Evolutionary conservation across 2,329 filamentous ascomycete genomes (phyloP).

Genomic region (Aspergillus flavus): DNA sequence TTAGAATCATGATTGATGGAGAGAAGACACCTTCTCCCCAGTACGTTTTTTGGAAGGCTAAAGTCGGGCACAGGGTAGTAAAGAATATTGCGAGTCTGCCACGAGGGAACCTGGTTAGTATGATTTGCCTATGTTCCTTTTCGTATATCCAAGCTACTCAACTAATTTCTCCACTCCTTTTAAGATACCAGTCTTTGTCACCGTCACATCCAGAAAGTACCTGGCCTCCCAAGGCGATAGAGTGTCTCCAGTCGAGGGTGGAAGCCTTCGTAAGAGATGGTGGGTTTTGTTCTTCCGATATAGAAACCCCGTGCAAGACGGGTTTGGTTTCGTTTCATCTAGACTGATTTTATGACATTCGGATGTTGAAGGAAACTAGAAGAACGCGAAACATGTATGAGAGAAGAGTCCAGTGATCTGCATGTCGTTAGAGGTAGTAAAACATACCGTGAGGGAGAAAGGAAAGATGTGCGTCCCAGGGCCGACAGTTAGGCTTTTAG

Average conservation of each 20-base stretch:
- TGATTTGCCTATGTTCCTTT: background rate
- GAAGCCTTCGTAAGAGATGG: constrained; percentile 17
- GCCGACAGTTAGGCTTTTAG: background rate
- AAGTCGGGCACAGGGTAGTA: background rate
- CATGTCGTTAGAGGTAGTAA: background rate
- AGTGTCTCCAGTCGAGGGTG: constrained; percentile 13
- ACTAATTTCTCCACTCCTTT: constrained; percentile 10
- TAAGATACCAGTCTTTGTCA: constrained; percentile 9
- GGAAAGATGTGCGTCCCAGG: constrained; percentile 8
- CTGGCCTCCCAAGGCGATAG: constrained; percentile 11
- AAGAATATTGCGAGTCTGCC: background rate
- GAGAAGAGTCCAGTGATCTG: background rate
- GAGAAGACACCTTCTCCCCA: background rate
- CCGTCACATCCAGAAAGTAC: constrained; percentile 13
- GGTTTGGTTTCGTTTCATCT: background rate
- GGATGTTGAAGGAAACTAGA: constrained; percentile 18
- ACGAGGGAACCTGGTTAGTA: background rate
- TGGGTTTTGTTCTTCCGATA: background rate
- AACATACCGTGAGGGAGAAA: constrained; percentile 16
- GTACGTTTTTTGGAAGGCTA: background rate
- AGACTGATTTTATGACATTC: constrained; percentile 15
- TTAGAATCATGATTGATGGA: background rate
- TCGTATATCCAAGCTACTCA: constrained; percentile 7
- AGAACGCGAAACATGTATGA: background rate
- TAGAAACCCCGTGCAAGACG: background rate